phyloP scores from a whole-genome alignment of 208 protist species.

The Leishmania mexicana region DNA sequence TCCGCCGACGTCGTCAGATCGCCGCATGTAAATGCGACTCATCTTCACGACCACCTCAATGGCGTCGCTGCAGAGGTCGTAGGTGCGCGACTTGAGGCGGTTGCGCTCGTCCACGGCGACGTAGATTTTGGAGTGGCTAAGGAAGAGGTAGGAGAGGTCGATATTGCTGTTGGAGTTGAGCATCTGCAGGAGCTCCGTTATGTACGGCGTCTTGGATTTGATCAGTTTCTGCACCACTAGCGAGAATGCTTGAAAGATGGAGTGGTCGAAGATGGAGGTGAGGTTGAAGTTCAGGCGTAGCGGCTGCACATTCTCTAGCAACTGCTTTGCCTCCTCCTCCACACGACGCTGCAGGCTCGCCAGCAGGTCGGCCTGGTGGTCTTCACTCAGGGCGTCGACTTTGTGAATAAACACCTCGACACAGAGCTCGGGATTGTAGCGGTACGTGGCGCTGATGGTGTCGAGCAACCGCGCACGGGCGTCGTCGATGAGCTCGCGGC shows the following conservation, averaged over 20 bases:
- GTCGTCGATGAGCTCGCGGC: slow-evolving; percentile 84
- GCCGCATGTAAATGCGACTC: slow-evolving; percentile 60
- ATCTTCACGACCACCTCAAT: slow-evolving; percentile 85
- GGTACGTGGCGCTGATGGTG: slow-evolving; percentile 78
- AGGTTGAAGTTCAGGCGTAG: slow-evolving; percentile 89
- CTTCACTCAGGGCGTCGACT: slow-evolving; percentile 86
- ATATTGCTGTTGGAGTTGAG: slow-evolving; percentile 90
- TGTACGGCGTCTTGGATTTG: slow-evolving; percentile 75
- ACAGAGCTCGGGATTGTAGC: slow-evolving; percentile 73
- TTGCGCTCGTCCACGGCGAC: slow-evolving; percentile 83
- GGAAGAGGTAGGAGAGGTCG: slow-evolving; percentile 84
- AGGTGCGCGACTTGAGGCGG: slow-evolving; percentile 75
- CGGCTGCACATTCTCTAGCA: slow-evolving; percentile 60
- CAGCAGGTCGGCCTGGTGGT: slow-evolving; percentile 84
- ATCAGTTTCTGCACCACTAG: slow-evolving; percentile 87
- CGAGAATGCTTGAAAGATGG: slow-evolving; percentile 91
- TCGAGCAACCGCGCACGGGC: slow-evolving; percentile 77
- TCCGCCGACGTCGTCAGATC: neutral
- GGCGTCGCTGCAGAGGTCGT: slow-evolving; percentile 89
- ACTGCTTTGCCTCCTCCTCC: slow-evolving; percentile 77
- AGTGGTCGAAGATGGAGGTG: slow-evolving; percentile 92
- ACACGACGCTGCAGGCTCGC: slow-evolving; percentile 79
- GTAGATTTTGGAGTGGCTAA: slow-evolving; percentile 89
- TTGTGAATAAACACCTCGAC: slow-evolving; percentile 93
- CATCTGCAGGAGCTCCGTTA: slow-evolving; percentile 86